These are phyloP conservation scores for Clausena lansium DNA, from an alignment of 345 rosid genomes.

Conservation along the genomic window DNA sequence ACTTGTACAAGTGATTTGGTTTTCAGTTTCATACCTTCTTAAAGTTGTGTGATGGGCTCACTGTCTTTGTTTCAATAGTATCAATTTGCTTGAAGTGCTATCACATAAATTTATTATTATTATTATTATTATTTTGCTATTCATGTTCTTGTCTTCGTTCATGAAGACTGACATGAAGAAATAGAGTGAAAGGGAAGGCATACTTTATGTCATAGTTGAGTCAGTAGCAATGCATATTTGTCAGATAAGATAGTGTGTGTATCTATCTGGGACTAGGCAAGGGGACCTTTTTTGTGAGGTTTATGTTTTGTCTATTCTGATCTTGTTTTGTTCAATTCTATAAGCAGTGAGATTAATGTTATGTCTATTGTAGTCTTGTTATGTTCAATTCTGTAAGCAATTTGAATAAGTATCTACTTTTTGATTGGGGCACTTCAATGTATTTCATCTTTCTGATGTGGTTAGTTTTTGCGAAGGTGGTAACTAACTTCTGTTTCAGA, in stretches of 20 bases:
- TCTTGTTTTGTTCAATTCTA: no score
- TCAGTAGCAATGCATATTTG: neutral
- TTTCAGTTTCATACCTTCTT: neutral
- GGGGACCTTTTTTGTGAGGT: no score
- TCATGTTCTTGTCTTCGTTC: no score
- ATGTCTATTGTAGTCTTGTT: no score
- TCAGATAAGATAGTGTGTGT: neutral
- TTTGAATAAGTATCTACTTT: neutral
- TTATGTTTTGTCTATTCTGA: no score
- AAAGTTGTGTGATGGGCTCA: neutral
- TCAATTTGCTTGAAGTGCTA: neutral
- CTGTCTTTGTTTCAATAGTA: neutral
- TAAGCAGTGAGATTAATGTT: neutral
- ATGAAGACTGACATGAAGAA: no score
- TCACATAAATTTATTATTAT: neutral
- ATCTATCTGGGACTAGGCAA: no score
- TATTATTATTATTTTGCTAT: neutral
- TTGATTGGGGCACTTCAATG: neutral
- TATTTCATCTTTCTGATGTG: neutral
- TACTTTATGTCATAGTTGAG: neutral
- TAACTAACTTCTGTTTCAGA: neutral
- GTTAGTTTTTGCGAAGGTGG: neutral
- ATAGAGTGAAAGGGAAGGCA: no score
- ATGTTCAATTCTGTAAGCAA: neutral
- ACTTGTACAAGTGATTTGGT: neutral